Percentiles rank a stretch among this genome's conserved stretches.
Evolutionary conservation across 2,329 filamentous ascomycete genomes (phyloP).

Genomic region (Calonectria pteridis): DNA sequence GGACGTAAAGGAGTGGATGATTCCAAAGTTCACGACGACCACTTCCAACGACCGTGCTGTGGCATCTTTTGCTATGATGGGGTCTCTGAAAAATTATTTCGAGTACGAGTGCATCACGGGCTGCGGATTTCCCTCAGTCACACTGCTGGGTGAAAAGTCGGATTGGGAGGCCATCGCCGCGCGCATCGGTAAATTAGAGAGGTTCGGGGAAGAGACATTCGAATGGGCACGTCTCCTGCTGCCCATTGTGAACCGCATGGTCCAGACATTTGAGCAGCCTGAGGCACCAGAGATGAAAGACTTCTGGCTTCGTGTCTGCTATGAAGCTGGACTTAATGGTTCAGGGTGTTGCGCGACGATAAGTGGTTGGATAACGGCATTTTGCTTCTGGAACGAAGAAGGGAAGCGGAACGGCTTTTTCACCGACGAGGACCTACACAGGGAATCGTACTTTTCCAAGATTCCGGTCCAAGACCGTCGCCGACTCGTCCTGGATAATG

Average conservation of each 20-base stretch:
- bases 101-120: neutral
- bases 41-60: neutral
- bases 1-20: neutral
- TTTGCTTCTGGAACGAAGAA: neutral
- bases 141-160: neutral
- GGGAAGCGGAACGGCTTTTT: neutral
- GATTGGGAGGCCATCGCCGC: neutral
- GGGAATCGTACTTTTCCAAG: neutral
- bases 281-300: neutral
- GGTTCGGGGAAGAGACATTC: neutral
- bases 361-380: slow-evolving; percentile 4
- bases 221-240: neutral
- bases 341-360: neutral
- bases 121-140: slow-evolving; percentile 4
- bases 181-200: neutral
- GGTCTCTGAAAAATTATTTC: neutral
- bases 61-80: neutral
- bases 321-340: neutral
- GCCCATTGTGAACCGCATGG: neutral
- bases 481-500: neutral
- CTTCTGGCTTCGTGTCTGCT: slow-evolving; percentile 5
- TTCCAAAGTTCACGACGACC: neutral
- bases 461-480: neutral
- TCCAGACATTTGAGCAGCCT: neutral
- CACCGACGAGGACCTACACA: neutral